Evolutionary conservation across 208 protist species (phyloP).

Genomic region (Trypanosoma boissoni): DNA sequence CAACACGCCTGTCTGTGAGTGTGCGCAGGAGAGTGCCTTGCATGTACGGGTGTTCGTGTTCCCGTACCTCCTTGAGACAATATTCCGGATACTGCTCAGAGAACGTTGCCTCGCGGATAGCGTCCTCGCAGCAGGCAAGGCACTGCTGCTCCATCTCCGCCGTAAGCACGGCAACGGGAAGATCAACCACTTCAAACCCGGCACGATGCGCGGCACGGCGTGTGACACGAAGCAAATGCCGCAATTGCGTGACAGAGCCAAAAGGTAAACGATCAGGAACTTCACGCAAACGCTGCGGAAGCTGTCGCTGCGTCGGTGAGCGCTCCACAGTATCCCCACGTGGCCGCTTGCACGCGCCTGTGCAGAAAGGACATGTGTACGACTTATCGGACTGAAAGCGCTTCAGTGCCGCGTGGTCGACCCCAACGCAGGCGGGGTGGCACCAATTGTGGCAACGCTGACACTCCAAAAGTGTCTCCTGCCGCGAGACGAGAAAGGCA

Average conservation of each 20-base stretch:
- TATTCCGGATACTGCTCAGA: constrained; percentile 71
- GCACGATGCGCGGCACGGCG: constrained; percentile 27
- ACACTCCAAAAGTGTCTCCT: constrained; percentile 71
- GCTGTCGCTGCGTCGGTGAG: constrained; percentile 46
- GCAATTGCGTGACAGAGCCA: constrained; percentile 23
- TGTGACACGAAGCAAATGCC: constrained; percentile 21
- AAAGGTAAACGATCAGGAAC: constrained; percentile 52
- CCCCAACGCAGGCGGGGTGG: constrained; percentile 74
- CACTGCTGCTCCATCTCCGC: constrained; percentile 40
- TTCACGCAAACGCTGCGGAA: constrained; percentile 59
- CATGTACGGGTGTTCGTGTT: constrained; percentile 52
- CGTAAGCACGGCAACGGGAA: constrained; percentile 38
- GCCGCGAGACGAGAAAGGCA: constrained; percentile 51
- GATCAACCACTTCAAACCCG: constrained; percentile 48
- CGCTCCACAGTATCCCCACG: constrained; percentile 15
- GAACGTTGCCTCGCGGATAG: constrained; percentile 71
- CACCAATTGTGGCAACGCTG: constrained; percentile 61
- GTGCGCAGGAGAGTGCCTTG: constrained; percentile 58
- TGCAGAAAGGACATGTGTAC: constrained; percentile 70
- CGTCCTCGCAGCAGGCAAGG: constrained; percentile 57
- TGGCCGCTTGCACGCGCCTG: constrained; percentile 11
- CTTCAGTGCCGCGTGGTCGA: constrained; percentile 54
- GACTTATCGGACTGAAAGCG: constrained; percentile 26
- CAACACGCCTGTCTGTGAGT: constrained; percentile 23
- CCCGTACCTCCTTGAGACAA: constrained; percentile 63